phyloP scores from a whole-genome alignment of 352 stramenopile genomes.

The Phytophthora agathidicida region DNA sequence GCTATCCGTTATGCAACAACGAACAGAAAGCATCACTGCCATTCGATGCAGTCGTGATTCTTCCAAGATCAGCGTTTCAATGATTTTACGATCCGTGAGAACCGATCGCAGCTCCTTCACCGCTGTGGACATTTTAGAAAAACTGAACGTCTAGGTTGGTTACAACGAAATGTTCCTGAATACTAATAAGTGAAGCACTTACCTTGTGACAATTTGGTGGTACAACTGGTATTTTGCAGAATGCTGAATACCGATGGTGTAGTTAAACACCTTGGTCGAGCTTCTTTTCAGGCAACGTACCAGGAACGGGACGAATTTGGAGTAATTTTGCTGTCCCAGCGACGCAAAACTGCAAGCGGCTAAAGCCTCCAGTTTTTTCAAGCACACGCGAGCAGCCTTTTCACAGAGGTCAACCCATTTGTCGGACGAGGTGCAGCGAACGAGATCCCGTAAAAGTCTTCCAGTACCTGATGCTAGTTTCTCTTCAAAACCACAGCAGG shows the following conservation, averaged over 20 bases:
- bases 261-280: constrained; percentile 51
- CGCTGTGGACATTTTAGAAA: constrained; percentile 31
- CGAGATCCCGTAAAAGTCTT: constrained; percentile 33
- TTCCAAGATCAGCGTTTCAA: constrained; percentile 42
- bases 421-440: constrained; percentile 6
- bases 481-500: constrained; percentile 12
- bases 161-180: not conserved
- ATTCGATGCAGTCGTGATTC: constrained; percentile 58
- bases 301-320: constrained; percentile 39
- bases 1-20: constrained; percentile 6
- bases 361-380: constrained; percentile 45
- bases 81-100: constrained; percentile 12
- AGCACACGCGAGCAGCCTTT: constrained; percentile 34
- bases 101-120: constrained; percentile 25
- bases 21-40: constrained; percentile 36
- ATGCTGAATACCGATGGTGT: constrained; percentile 33
- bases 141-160: constrained; percentile 38
- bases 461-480: constrained; percentile 13
- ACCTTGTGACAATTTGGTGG: constrained; percentile 50
- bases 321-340: constrained; percentile 1
- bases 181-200: not conserved
- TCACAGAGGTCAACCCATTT: constrained; percentile 33
- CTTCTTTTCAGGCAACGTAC: constrained; percentile 49
- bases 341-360: constrained; percentile 15
- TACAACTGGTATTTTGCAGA: constrained; percentile 30